Conservation (phyloP, 345 rosid genomes). For the Citrus cavaleriei region DNA sequence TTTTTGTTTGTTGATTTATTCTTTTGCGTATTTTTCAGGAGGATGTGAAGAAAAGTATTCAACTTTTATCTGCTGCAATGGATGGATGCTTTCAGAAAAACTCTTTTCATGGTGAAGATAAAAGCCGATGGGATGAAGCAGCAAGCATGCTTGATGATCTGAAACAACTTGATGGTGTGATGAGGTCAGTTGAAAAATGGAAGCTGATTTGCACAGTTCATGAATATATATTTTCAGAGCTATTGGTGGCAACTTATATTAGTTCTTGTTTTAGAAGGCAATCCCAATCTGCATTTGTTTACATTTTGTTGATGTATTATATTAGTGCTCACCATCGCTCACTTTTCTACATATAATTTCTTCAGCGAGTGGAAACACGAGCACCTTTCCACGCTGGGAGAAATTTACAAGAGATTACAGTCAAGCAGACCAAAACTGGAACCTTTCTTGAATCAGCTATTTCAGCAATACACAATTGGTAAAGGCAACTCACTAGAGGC, state of each 20-base stretch:
- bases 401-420: constrained; percentile 15
- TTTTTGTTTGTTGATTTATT: not conserved
- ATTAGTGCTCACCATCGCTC: no score
- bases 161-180: not conserved
- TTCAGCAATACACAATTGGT: not conserved
- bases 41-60: not conserved
- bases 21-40: constrained; percentile 6
- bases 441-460: constrained; percentile 8
- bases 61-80: constrained; percentile 8
- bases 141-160: not conserved
- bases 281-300: constrained; percentile 1
- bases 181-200: not conserved
- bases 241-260: not conserved
- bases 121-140: not conserved
- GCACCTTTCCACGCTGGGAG: constrained; percentile 8
- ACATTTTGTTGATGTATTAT: no score
- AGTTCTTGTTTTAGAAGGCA: no score
- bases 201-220: not conserved
- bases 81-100: not conserved
- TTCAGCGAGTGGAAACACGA: constrained; percentile 12
- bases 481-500: not conserved
- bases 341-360: not conserved
- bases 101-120: not conserved
- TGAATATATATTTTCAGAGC: not conserved
- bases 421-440: constrained; percentile 15